A percentile compares a stretch with the other conserved stretches of the same genome.
Evolutionary conservation across 2,329 filamentous ascomycete genomes (phyloP).

Genomic region (Aspergillus piperis): DNA sequence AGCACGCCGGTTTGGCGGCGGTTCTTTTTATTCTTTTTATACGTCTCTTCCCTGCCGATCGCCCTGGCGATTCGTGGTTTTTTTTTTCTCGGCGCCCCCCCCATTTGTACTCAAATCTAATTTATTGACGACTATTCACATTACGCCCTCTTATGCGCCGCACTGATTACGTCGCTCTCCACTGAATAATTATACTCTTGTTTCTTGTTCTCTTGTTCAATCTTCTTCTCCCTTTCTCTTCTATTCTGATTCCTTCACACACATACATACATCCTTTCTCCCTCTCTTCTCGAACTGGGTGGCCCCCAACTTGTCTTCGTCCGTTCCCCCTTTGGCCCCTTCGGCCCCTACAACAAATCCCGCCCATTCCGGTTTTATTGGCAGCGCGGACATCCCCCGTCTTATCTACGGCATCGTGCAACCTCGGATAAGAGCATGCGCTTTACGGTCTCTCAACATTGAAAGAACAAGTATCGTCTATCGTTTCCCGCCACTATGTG

Average conservation of each 20-base stretch:
- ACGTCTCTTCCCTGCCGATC: conserved; percentile 6
- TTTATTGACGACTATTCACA: neutral
- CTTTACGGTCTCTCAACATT: conserved; percentile 1
- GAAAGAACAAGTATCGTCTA: neutral
- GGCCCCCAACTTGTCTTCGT: neutral
- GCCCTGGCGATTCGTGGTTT: conserved; percentile 4
- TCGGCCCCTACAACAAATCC: neutral
- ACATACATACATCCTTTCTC: neutral
- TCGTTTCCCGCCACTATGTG: conserved; percentile 22
- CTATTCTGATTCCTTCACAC: neutral
- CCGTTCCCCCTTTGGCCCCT: neutral
- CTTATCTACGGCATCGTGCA: conserved; percentile 9
- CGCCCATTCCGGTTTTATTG: conserved; percentile 1
- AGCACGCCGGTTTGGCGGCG: neutral
- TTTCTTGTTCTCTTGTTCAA: neutral
- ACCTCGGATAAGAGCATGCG: conserved; percentile 10
- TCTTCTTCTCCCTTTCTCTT: neutral
- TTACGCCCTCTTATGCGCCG: neutral
- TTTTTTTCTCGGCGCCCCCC: neutral
- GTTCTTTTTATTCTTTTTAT: conserved; percentile 8
- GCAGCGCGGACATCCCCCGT: neutral
- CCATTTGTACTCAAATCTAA: neutral
- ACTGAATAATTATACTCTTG: neutral
- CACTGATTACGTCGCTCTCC: neutral
- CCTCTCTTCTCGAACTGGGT: neutral